Evolutionary conservation across 1,284 basidiomycete genomes (phyloP).

Genomic region (Xerocomus minutiporus): DNA sequence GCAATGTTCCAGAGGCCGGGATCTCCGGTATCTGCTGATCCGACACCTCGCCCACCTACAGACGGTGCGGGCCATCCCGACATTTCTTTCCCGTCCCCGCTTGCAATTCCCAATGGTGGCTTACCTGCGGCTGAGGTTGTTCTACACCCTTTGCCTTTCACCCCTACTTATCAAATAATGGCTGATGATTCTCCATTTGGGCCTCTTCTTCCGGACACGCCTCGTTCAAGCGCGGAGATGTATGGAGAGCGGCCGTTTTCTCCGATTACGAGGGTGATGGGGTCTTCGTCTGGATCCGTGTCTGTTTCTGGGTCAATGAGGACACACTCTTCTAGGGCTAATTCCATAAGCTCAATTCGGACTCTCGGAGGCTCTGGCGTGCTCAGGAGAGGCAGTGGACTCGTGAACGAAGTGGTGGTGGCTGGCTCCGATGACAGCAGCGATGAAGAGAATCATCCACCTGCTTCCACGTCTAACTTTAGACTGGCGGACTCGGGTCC

Average conservation of each 20-base stretch:
- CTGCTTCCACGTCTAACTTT: constrained; percentile 2
- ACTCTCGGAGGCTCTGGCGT: constrained; percentile 12
- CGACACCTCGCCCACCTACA: neutral
- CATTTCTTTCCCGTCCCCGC: constrained; percentile 3
- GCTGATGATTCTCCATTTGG: constrained; percentile 30
- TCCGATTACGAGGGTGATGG: constrained; percentile 24
- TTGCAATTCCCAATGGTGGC: constrained; percentile 10
- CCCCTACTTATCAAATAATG: constrained; percentile 16
- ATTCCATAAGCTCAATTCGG: constrained; percentile 16
- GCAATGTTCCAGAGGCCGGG: neutral
- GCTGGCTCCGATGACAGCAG: constrained; percentile 1
- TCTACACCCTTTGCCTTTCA: constrained; percentile 16
- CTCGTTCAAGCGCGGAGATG: constrained; percentile 29
- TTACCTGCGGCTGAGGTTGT: neutral
- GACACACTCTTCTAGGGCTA: constrained; percentile 9
- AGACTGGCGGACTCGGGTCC: neutral
- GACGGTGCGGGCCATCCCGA: neutral
- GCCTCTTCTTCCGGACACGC: constrained; percentile 29
- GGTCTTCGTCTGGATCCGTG: constrained; percentile 8
- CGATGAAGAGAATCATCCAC: constrained; percentile 2
- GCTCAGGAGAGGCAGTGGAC: constrained; percentile 18
- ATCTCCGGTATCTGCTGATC: neutral
- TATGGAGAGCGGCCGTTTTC: constrained; percentile 29
- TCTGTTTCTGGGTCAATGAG: constrained; percentile 7
- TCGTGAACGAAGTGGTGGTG: constrained; percentile 18